Evolutionary conservation across 176 grass and related monocot genomes (phyloP).

Genomic region (Eragrostis curvula): DNA sequence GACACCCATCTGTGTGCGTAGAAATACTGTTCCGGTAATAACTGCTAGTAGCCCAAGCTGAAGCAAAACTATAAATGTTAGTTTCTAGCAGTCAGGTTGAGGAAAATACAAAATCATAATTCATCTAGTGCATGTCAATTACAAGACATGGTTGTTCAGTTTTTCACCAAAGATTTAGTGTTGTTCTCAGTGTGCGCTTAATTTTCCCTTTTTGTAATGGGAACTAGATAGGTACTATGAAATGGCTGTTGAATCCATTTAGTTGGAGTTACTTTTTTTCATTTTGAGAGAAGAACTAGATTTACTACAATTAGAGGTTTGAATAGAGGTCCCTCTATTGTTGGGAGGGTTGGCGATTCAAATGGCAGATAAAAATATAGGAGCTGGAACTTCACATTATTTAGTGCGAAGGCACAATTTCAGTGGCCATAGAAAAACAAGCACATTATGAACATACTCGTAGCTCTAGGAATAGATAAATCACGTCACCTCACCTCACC

Average conservation of each 20-base stretch:
- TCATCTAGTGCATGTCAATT: not conserved
- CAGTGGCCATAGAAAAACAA: not conserved
- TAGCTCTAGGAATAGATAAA: not conserved
- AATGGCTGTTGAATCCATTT: not conserved
- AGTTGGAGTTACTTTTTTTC: too few species aligned
- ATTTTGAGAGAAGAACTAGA: too few species aligned
- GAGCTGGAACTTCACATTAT: not conserved
- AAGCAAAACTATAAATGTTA: slow-evolving; percentile 22
- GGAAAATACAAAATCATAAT: not conserved
- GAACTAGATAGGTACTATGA: not conserved
- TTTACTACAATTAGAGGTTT: not conserved
- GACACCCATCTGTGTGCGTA: slow-evolving; percentile 59
- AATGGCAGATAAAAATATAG: not conserved
- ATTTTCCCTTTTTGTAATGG: not conserved
- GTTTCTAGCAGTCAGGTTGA: not conserved
- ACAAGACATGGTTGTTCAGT: not conserved
- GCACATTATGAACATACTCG: not conserved
- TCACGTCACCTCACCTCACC: not conserved
- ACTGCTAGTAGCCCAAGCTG: slow-evolving; percentile 59
- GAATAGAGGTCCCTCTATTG: not conserved
- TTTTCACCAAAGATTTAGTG: not conserved
- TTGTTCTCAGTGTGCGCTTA: not conserved
- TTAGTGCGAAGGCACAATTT: not conserved
- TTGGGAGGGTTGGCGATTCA: not conserved
- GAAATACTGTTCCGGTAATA: slow-evolving; percentile 73